phyloP scores from a whole-genome alignment of 2,329 filamentous ascomycete species.

The Talaromyces sp. region DNA sequence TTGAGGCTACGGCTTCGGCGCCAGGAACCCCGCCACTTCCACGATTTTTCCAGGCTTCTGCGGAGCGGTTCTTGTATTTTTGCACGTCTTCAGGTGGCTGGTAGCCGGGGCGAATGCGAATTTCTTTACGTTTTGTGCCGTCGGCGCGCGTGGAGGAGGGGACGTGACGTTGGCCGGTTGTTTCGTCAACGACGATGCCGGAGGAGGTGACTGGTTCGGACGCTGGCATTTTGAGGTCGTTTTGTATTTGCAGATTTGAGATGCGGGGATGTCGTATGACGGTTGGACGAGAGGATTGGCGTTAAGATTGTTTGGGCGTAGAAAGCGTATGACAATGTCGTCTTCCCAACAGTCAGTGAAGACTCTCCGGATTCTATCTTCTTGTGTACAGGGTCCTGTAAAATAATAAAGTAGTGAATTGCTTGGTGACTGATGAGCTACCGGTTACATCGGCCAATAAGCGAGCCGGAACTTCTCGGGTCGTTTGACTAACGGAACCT shows the following conservation, averaged over 20 bases:
- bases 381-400: not conserved
- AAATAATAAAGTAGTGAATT: not conserved
- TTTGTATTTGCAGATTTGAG: not conserved
- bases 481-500: conserved; percentile 11
- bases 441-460: conserved; percentile 32
- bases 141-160: conserved; percentile 83
- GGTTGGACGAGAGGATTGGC: not conserved
- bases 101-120: conserved; percentile 90
- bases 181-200: conserved; percentile 73
- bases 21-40: conserved; percentile 64
- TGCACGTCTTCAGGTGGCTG: conserved; percentile 93
- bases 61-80: conserved; percentile 89
- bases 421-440: not conserved
- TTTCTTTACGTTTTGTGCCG: conserved; percentile 88
- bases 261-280: not conserved
- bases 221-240: conserved; percentile 45
- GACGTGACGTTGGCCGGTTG: conserved; percentile 79
- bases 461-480: conserved; percentile 37
- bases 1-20: conserved; percentile 53
- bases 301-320: not conserved
- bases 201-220: conserved; percentile 41
- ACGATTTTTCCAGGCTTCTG: conserved; percentile 77
- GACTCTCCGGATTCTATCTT: not conserved
- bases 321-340: not conserved
- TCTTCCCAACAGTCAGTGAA: not conserved